These are phyloP conservation scores for Protomyces macrosporus DNA, from an alignment of 1,139 yeast genomes.

Conservation along the genomic window DNA sequence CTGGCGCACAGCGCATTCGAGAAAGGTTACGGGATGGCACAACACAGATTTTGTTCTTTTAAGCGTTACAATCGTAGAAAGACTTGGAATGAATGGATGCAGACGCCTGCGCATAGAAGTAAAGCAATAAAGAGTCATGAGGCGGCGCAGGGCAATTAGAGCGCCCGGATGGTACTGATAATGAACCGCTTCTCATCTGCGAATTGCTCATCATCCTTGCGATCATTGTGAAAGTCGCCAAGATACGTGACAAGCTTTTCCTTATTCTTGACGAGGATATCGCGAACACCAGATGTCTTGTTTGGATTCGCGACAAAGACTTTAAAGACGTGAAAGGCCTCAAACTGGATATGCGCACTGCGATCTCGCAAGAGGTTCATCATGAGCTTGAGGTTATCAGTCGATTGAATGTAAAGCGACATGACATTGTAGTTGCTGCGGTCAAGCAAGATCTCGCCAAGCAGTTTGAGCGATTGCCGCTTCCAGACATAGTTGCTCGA, in stretches of 20 bases:
- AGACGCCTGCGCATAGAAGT: not conserved
- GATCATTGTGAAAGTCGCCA: conserved; percentile 56
- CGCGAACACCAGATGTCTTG: conserved; percentile 71
- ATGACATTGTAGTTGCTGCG: conserved; percentile 68
- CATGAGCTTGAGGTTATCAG: conserved; percentile 73
- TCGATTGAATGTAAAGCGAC: conserved; percentile 70
- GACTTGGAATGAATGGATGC: not conserved
- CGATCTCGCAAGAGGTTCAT: conserved; percentile 85
- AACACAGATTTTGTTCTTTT: not conserved
- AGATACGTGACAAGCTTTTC: conserved; percentile 68
- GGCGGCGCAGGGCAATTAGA: not conserved
- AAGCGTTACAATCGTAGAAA: not conserved
- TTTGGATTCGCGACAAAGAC: conserved; percentile 87
- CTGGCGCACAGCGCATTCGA: not conserved
- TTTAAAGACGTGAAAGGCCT: conserved; percentile 89
- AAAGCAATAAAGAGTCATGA: not conserved
- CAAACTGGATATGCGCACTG: conserved; percentile 80
- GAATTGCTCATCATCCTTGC: conserved; percentile 60
- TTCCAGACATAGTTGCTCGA: conserved; percentile 84
- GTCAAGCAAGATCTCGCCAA: conserved; percentile 69
- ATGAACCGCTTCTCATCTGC: conserved; percentile 78
- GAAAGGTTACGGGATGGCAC: not conserved
- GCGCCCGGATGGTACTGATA: conserved; percentile 61
- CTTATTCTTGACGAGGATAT: conserved; percentile 76
- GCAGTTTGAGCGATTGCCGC: conserved; percentile 77